Evolutionary conservation across 352 stramenopile species (phyloP).

Genomic region (Phytophthora colocasiae): DNA sequence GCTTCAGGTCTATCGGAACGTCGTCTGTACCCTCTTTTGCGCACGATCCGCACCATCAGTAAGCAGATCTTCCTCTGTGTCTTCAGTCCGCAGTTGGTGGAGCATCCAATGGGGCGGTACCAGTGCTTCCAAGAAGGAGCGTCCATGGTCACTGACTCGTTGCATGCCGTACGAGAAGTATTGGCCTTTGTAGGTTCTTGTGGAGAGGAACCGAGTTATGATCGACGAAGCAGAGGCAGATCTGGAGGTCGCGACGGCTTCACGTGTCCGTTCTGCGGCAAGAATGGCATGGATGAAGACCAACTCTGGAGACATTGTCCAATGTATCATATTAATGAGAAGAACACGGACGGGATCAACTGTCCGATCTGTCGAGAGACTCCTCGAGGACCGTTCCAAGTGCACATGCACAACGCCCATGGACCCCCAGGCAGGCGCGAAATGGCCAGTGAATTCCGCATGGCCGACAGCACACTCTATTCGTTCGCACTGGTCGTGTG

Average conservation of each 20-base stretch:
- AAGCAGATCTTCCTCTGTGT: conserved; percentile 88
- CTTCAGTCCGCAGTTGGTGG: conserved; percentile 78
- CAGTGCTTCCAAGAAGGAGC: conserved; percentile 80
- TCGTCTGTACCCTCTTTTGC: conserved; percentile 62
- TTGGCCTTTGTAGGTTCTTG: conserved; percentile 74
- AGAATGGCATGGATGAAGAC: conserved; percentile 78
- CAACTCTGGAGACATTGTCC: conserved; percentile 86
- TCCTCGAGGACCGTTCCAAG: conserved; percentile 77
- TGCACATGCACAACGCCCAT: conserved; percentile 88
- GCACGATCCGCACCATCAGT: conserved; percentile 74
- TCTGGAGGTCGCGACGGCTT: conserved; percentile 40
- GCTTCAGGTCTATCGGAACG: conserved; percentile 59
- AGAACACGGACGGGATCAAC: conserved; percentile 70
- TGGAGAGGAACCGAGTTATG: conserved; percentile 9
- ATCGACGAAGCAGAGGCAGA: conserved; percentile 26
- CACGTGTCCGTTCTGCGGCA: conserved; percentile 80
- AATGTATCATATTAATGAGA: conserved; percentile 89
- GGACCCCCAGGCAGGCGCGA: conserved; percentile 78
- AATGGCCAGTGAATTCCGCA: conserved; percentile 85
- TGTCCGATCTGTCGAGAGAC: conserved; percentile 81
- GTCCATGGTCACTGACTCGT: conserved; percentile 83
- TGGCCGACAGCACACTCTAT: conserved; percentile 77
- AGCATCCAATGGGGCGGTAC: conserved; percentile 76
- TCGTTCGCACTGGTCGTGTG: conserved; percentile 88
- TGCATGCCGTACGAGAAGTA: conserved; percentile 68